Percentiles rank a stretch among this genome's conserved stretches.
Conservation (phyloP, 305 asterid genomes). For the Euphrasia arctica region DNA sequence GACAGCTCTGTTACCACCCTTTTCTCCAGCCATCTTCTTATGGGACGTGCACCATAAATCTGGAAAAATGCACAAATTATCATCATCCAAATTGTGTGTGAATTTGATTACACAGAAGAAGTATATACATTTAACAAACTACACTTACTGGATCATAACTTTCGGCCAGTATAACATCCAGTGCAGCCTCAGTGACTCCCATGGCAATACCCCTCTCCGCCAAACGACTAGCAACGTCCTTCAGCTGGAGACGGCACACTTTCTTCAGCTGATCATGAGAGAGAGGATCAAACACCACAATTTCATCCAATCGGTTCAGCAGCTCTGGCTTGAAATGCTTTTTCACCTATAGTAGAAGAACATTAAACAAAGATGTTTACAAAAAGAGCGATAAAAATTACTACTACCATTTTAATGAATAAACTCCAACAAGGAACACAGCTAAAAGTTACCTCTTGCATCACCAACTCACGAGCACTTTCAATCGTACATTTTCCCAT, state of each 20-base stretch:
- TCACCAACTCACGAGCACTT: conserved; percentile 77
- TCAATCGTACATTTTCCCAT: conserved; percentile 64
- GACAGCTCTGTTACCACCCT: conserved; percentile 79
- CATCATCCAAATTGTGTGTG: too few species aligned
- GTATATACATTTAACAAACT: too few species aligned
- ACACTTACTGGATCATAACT: conserved; percentile 84
- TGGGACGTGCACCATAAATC: conserved; percentile 88
- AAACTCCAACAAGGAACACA: background rate
- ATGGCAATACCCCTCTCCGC: conserved; percentile 84
- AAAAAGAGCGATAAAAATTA: too few species aligned
- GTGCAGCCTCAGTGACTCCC: conserved; percentile 68
- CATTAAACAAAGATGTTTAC: background rate
- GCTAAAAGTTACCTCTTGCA: conserved; percentile 57
- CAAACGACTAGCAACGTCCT: conserved; percentile 72
- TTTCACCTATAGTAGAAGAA: conserved; percentile 44
- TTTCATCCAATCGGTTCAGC: conserved; percentile 79
- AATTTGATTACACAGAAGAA: too few species aligned
- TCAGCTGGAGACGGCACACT: conserved; percentile 74
- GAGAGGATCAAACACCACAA: conserved; percentile 86
- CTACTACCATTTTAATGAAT: too few species aligned
- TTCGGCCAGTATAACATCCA: conserved; percentile 61
- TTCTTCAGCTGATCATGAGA: conserved; percentile 75
- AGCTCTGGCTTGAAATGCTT: conserved; percentile 91
- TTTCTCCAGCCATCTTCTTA: conserved; percentile 90
- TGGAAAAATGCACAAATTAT: background rate